Conservation (phyloP, 2,329 filamentous ascomycete genomes). For the Trichoderma guizhouense region DNA sequence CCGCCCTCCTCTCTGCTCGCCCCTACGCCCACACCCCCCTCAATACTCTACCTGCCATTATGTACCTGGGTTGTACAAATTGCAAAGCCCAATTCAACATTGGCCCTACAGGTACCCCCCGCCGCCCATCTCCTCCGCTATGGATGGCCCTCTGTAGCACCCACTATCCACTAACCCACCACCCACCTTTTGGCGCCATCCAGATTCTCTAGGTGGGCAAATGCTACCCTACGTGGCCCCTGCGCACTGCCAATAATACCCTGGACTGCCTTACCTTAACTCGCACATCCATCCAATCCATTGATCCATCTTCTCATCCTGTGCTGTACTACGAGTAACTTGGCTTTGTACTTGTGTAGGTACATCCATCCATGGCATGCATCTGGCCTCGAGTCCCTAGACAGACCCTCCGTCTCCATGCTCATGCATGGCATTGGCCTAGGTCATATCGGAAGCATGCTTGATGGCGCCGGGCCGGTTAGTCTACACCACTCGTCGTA, state of each 20-base stretch:
- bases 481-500: slow-evolving; percentile 13
- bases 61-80: neutral
- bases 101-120: neutral
- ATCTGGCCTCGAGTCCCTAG: slow-evolving; percentile 22
- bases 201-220: slow-evolving; percentile 3
- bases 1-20: neutral
- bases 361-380: slow-evolving; percentile 20
- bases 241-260: neutral
- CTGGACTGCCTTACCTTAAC: neutral
- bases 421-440: slow-evolving; percentile 35
- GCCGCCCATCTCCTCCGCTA: neutral
- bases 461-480: slow-evolving; percentile 18
- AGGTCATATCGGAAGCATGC: slow-evolving; percentile 23
- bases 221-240: neutral
- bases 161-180: neutral
- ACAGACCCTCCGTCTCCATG: slow-evolving; percentile 36
- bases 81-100: neutral
- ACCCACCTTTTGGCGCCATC: slow-evolving; percentile 10
- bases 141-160: neutral
- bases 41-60: neutral
- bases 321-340: neutral
- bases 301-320: neutral
- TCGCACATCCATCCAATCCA: neutral
- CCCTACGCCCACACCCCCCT: neutral
- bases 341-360: slow-evolving; percentile 2